Base-by-base conservation (phyloP, 2,329 filamentous ascomycete genomes). In the Pseudogymnoascus sp. region DNA sequence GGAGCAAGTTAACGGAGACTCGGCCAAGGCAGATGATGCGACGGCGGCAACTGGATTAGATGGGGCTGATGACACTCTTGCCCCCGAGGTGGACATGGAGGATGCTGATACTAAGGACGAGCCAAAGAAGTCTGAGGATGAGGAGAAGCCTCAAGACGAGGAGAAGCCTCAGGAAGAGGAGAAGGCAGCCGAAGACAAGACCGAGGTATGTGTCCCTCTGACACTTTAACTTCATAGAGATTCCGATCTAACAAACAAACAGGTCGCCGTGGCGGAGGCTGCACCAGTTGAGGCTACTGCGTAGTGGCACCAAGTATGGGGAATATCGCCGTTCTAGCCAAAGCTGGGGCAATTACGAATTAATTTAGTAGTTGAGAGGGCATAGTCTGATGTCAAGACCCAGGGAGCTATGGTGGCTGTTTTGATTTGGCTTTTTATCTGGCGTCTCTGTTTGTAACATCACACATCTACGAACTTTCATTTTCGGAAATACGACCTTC, bases 1-100 rank as follows among this genome's bases (percentile, higher is more conserved):
- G 28, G 73, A 75, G 34, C 76, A 77, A 6, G 71, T 74, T 57
- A 81, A 80, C 68, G 71, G 72, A 62, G 69, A 66, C 12, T 60
- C 66, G 7, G 71, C 73, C 58, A 67, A 73, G 60, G 65, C 70
- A 16, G 70, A 72, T 30, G 60, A 63, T 30, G 71, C 71, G 37
- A 59, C 61, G 6, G 67, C 69, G 9, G 69, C 69, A 8, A 50
- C 62, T 18, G 69, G 70, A 54, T 62, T 64, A 6, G 64, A 67
- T 6, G 64, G 67, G 38, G 62, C 62, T 38, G 67, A 68, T 18
- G 61, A 64, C 32, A 71, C 68, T 25, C 70, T 71, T 60, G 72
- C 71, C 41, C 64, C 67, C 5, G 67, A 69, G 28, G 67, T 67
- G 18, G 43, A 64, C 18, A 37, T 20, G 43, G 73, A 75, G 37